These are phyloP conservation scores for Kingdonia uniflora DNA, from an alignment of 164 flowering plant genomes.

Conservation along the genomic window DNA sequence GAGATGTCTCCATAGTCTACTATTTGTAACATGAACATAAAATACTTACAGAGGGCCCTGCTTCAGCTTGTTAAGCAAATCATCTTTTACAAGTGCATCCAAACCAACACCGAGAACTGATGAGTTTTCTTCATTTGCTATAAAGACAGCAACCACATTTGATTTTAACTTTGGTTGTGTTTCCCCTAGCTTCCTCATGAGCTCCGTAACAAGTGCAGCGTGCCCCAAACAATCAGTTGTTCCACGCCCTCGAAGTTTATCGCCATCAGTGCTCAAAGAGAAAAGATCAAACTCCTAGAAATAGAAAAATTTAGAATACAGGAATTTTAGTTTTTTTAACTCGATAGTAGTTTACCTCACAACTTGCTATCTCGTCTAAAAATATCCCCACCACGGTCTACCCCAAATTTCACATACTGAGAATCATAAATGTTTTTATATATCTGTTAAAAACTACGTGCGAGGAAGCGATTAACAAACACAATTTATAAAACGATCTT, in stretches of 20 bases:
- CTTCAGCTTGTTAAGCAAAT: slow-evolving; percentile 75
- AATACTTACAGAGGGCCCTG: slow-evolving; percentile 78
- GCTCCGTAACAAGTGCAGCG: slow-evolving; percentile 85
- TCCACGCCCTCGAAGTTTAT: slow-evolving; percentile 86
- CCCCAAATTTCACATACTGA: too few relatives aligned
- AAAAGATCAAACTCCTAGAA: slow-evolving; percentile 93
- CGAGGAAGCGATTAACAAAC: too few relatives aligned
- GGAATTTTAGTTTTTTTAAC: too few relatives aligned
- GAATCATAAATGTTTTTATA: too few relatives aligned
- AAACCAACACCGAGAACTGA: slow-evolving; percentile 81
- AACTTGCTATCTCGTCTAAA: too few relatives aligned
- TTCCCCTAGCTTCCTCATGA: slow-evolving; percentile 71
- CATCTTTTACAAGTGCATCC: slow-evolving; percentile 79
- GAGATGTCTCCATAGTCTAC: neutral
- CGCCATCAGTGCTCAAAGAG: slow-evolving; percentile 79
- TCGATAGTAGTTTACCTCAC: too few relatives aligned
- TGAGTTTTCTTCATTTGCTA: slow-evolving; percentile 91
- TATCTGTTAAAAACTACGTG: too few relatives aligned
- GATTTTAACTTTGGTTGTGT: slow-evolving; percentile 69
- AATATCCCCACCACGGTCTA: too few relatives aligned
- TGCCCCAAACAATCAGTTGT: slow-evolving; percentile 98
- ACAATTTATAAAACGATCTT: too few relatives aligned
- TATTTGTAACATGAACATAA: neutral
- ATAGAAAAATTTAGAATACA: too few relatives aligned
- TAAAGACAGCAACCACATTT: slow-evolving; percentile 89